Evolutionary conservation across 202 grass and related monocot species (phyloP), one percentile per base, ranked within the genome.

Genomic region (Musa balbisiana): DNA sequence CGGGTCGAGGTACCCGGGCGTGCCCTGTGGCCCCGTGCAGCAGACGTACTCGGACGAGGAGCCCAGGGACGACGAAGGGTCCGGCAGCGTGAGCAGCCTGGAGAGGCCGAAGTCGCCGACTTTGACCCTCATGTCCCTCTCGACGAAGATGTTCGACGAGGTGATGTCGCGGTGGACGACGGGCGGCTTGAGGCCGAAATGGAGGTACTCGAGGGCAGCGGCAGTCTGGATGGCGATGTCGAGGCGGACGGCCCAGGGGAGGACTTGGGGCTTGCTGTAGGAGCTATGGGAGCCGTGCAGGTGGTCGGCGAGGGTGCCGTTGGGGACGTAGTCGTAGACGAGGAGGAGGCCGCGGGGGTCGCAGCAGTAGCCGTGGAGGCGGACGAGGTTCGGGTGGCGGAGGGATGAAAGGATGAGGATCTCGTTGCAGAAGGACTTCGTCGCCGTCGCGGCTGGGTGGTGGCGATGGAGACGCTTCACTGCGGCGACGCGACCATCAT

Each of bases 111-210:
- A 99, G 86, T 99, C 95, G 55, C 95, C 95, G 78, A 99, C 84
- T n/a, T 91, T 91, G 3, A 92, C 91, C 62, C 86, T 85, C 94
- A 98, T 98, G 65, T 98, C 91, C 53, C 83, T 82, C 76, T 93
- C 94, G 11, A 98, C 71, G 76, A 98, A 98, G 55, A 98, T 98
- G 85, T 98, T 98, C 6, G 88, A 85, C 11, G 94, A 89, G 62
- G 94, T 98, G 69, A 98, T 83, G 86, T 98, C 94, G 52, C 94
- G 91, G 85, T 98, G 94, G 56, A 98, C 94, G 10, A 98, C 94
- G 63, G 87, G 83, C 16, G 94, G 91, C 85, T 93, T 98, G 14
- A 93, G 83, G 11, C 69, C 80, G 80, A 93, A 92, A 71, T 98
- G 94, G 67, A 94, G 91, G 83, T 98, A 98, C 69, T 98, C 90